These are phyloP conservation scores for Scutellaria galericulata DNA, from an alignment of 257 asterid species.

Conservation along the genomic window DNA sequence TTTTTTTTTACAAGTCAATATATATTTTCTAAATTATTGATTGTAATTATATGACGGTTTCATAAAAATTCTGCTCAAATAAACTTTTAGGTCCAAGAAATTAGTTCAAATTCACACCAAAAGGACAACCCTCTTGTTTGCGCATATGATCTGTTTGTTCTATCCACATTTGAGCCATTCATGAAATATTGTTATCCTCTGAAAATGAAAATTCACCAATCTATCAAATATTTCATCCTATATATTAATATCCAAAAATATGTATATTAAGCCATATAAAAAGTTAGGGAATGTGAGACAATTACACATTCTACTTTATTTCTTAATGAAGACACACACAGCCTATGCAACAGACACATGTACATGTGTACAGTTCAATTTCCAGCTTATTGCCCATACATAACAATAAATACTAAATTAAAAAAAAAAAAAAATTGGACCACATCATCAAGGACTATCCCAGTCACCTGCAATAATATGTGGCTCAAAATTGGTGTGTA, in stretches of 20 bases:
- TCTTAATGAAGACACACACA: constrained; percentile 27
- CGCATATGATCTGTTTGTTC: background rate
- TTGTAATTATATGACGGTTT: too few relatives aligned
- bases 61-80: too few relatives aligned
- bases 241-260: background rate
- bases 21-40: too few relatives aligned
- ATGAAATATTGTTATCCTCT: background rate
- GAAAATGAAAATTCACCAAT: constrained; percentile 9
- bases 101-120: background rate
- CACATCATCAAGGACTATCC: constrained; percentile 29
- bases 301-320: constrained; percentile 27
- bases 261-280: constrained; percentile 19
- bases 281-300: constrained; percentile 32
- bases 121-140: background rate
- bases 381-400: constrained; percentile 19
- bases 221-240: constrained; percentile 1
- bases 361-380: constrained; percentile 33
- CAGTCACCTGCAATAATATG: background rate
- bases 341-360: constrained; percentile 1
- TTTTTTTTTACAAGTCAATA: too few relatives aligned
- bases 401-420: background rate
- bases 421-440: background rate
- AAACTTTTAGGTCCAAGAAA: background rate
- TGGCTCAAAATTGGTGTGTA: constrained; percentile 3
- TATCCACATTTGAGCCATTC: background rate